Evolutionary conservation across 2,329 filamentous ascomycete species (phyloP).

Genomic region (Aspergillus quadricinctus): DNA sequence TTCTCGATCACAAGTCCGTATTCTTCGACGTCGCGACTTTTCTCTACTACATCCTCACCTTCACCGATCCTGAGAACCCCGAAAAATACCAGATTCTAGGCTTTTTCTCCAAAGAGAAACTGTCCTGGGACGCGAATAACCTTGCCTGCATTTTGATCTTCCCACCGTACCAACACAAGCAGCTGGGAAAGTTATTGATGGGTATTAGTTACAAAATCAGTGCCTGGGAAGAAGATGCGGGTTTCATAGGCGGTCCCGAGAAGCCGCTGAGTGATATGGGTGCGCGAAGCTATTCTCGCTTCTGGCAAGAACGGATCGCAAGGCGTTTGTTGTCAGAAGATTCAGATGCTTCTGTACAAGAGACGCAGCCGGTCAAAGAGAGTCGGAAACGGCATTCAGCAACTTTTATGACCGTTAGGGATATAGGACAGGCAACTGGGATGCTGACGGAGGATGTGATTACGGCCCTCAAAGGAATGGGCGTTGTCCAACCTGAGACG

Average conservation of each 20-base stretch:
- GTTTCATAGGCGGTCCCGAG: constrained; percentile 83
- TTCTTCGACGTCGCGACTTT: constrained; percentile 96
- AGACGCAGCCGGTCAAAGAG: constrained; percentile 30
- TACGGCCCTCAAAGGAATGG: constrained; percentile 73
- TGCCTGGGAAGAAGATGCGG: constrained; percentile 60
- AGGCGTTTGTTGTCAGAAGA: constrained; percentile 55
- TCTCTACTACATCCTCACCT: constrained; percentile 87
- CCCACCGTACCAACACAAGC: constrained; percentile 89
- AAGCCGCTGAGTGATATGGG: constrained; percentile 87
- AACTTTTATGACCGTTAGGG: constrained; percentile 60
- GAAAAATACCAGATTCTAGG: constrained; percentile 64
- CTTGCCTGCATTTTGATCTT: constrained; percentile 94
- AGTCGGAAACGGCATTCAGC: constrained; percentile 40
- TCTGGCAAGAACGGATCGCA: constrained; percentile 81
- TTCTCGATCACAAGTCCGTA: constrained; percentile 96
- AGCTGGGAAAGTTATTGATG: constrained; percentile 84
- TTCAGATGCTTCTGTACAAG: constrained; percentile 24
- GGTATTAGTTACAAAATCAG: constrained; percentile 91
- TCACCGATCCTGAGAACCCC: constrained; percentile 53
- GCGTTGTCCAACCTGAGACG: constrained; percentile 54
- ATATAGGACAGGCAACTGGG: constrained; percentile 73
- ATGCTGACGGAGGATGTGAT: constrained; percentile 83
- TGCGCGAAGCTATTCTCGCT: constrained; percentile 73
- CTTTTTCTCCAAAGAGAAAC: constrained; percentile 99
- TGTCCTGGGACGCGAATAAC: constrained; percentile 98